Base-by-base conservation (phyloP, 805 yeast genomes). In the Saccharomycopsis lassenensis region DNA sequence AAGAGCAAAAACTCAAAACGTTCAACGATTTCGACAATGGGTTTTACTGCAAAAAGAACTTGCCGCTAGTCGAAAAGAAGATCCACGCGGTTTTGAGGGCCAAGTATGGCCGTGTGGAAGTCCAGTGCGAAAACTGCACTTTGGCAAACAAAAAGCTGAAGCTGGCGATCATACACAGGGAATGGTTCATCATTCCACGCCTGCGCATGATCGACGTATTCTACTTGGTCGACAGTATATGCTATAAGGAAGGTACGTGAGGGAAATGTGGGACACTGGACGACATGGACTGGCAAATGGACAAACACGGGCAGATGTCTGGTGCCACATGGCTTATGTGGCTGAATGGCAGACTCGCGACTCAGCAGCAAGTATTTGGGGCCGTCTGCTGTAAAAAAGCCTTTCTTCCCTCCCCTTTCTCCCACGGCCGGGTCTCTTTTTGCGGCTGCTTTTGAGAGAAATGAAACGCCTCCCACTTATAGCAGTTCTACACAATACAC, bases 161-260 rank as follows among this genome's bases (percentile, higher is more conserved):
- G n/a, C 17, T 7, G 7, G 23, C 24, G n/a, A 16, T 22, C 2
- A 49, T 63, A 8, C 79, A 72, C 48, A 58, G 57, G 11, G 79
- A 72, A 47, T 72, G 78, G 77, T 72, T 72, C 42, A 49, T 69
- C n/a, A 49, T 72, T 1, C 75, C 76, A 0, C 60, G 68, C 40
- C 48, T 44, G 19, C 62, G 63, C 5, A 30, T 70, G 5, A 34
- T 43, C 7, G 22, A 30, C 7, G 57, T 69, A 2, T 61, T 57
- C 45, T 39, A 42, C 7, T 19, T 56, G 1, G 58, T 67, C 7
- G 65, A 66, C 38, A 32, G 41, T 7, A 46, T 45, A 2, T 55
- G 58, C 17, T 25, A 33, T 25, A 19, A 33, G 37, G 24, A 35
- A 22, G n/a, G n/a, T n/a, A n/a, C n/a, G n/a, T n/a, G n/a, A n/a